Evolutionary conservation across 441 rosid species (phyloP).

Genomic region (Erodium texanum): DNA sequence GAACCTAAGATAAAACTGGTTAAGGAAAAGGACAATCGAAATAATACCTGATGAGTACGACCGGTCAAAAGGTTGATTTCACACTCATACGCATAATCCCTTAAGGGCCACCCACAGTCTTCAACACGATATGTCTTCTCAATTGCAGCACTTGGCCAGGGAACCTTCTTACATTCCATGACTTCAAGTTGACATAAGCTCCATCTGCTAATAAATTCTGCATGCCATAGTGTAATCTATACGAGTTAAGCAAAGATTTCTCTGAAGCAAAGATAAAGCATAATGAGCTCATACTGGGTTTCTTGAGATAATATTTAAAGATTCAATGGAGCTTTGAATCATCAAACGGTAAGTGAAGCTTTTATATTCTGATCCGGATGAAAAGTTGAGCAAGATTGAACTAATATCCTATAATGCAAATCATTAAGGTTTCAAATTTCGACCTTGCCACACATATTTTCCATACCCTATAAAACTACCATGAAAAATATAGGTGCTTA

Average conservation of each 20-base stretch:
- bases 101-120: conserved; percentile 55
- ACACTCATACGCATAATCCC: conserved; percentile 65
- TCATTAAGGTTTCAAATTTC: background rate
- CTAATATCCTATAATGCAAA: background rate
- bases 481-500: background rate
- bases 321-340: too few relatives aligned
- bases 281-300: background rate
- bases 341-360: background rate
- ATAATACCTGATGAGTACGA: conserved; percentile 78
- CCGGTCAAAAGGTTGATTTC: conserved; percentile 84
- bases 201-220: conserved; percentile 66
- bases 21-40: conserved; percentile 7
- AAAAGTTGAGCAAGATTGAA: background rate
- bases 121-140: conserved; percentile 46
- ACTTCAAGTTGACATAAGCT: conserved; percentile 75
- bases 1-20: background rate
- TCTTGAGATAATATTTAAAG: background rate
- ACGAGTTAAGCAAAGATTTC: conserved; percentile 5
- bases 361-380: background rate
- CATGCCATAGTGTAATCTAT: conserved; percentile 20
- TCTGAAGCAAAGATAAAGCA: conserved; percentile 2
- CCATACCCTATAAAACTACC: background rate
- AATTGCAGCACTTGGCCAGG: conserved; percentile 51
- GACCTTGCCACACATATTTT: background rate
- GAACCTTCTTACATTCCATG: conserved; percentile 63